Conservation (phyloP, 1,284 basidiomycete species). For the Coriolopsis trogii region DNA sequence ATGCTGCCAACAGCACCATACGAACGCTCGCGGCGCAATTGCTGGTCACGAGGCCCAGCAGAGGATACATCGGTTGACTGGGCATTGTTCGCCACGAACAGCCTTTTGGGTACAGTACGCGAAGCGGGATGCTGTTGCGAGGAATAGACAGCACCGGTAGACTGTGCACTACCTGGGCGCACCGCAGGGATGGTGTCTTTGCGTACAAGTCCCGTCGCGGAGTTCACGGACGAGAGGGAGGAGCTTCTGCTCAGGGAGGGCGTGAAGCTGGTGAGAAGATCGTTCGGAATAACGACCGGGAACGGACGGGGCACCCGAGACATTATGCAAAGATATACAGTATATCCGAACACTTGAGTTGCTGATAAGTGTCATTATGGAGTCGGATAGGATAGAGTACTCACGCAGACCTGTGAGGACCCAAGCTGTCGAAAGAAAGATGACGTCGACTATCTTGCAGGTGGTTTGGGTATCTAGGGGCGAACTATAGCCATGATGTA, state of each 20-base stretch:
- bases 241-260: constrained; percentile 6
- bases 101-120: constrained; percentile 18
- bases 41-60: background rate
- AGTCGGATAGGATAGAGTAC: constrained; percentile 6
- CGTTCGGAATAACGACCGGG: constrained; percentile 27
- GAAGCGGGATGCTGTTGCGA: background rate
- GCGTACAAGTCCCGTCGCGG: constrained; percentile 25
- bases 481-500: background rate
- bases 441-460: constrained; percentile 39
- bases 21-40: background rate
- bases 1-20: constrained; percentile 24
- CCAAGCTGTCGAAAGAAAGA: constrained; percentile 42
- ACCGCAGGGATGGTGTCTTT: constrained; percentile 5
- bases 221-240: constrained; percentile 24
- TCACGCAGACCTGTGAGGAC: constrained; percentile 39
- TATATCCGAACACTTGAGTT: constrained; percentile 36
- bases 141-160: constrained; percentile 12
- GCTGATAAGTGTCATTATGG: background rate
- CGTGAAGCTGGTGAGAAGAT: constrained; percentile 17
- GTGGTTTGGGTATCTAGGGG: constrained; percentile 34
- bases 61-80: background rate
- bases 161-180: constrained; percentile 14
- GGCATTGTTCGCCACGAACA: constrained; percentile 20
- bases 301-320: constrained; percentile 30
- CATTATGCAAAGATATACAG: constrained; percentile 34